Base-by-base conservation (phyloP, 495 filamentous ascomycete species). In the Corynascus novoguineensis region DNA sequence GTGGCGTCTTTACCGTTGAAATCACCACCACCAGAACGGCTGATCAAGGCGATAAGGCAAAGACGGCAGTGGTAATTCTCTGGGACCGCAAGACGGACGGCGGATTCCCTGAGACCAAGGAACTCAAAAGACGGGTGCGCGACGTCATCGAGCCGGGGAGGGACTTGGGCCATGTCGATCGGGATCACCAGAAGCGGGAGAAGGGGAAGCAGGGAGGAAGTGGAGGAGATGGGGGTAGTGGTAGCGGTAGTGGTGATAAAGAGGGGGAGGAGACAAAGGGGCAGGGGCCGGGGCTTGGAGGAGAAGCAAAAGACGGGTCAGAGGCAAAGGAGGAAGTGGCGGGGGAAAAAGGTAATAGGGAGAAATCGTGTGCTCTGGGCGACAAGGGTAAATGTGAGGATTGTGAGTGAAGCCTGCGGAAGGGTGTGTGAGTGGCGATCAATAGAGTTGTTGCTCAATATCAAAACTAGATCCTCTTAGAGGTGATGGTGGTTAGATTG, bases 71-170 rank as follows among this genome's bases (percentile, higher is more conserved):
- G 3, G 17, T n/a, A 10, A 19, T 3, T 28, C 42, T 98, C 24
- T 98, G 93, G 93, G 90, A 97, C 75, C 82, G 92, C 54, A 96
- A 95, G 71, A 61, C 63, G 5, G 84, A 96, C 67, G 88, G 89
- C 28, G 93, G 93, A 0, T 98, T 98, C 73, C 93, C 93, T 55
- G 89, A 95, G 69, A 87, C 87, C 11, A 93, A 95, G 69, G 79
- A 87, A 55, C 82, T 97, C n/a, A 97, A 98, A 71, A 80, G 87
- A 19, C 78, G 84, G n/a, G 86, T 98, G 6, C 75, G 93, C 44
- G 86, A 97, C 76, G 76, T 89, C 35, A 85, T 97, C 59, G 82
- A 91, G 52, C 93, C 93, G 0, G 71, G 68, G 0, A 77, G 86
- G 58, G 79, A 89, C 68, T 70, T 97, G 55, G 93, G 93, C 1